These are phyloP conservation scores for Corymbia maculata DNA, from an alignment of 345 rosid genomes.

Conservation along the genomic window DNA sequence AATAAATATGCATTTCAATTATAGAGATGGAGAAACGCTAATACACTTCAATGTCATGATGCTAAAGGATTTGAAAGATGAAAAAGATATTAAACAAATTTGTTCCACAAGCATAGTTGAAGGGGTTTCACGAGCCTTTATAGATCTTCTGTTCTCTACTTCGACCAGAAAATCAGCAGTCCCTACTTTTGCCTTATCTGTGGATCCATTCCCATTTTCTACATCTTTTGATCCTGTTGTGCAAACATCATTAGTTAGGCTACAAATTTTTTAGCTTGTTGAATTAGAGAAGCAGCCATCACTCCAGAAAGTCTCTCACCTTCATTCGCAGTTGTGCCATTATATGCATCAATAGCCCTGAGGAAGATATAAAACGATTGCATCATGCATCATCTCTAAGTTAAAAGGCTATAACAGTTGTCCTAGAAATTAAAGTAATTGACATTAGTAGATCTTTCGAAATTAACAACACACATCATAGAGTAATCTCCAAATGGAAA, in stretches of 20 bases:
- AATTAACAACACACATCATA: neutral
- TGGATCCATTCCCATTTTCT: conserved; percentile 18
- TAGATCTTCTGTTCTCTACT: conserved; percentile 61
- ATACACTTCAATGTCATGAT: neutral
- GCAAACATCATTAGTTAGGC: neutral
- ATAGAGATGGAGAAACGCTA: neutral
- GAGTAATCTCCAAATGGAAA: neutral
- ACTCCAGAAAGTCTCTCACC: neutral
- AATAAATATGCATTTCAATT: neutral
- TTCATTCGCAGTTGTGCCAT: neutral
- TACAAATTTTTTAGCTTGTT: neutral
- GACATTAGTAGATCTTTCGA: neutral
- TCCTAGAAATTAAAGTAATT: neutral
- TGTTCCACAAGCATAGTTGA: neutral
- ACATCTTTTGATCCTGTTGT: conserved; percentile 10
- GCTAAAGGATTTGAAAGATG: neutral
- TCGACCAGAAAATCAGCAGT: conserved; percentile 57
- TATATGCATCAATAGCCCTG: neutral
- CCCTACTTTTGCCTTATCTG: conserved; percentile 39
- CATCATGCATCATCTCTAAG: neutral
- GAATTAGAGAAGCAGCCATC: neutral
- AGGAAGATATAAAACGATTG: neutral
- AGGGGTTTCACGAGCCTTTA: conserved; percentile 28
- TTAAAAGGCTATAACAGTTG: neutral
- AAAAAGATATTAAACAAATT: neutral